Conservation (phyloP, 768 basidiomycete species). For the Favolaschia claudopus region DNA sequence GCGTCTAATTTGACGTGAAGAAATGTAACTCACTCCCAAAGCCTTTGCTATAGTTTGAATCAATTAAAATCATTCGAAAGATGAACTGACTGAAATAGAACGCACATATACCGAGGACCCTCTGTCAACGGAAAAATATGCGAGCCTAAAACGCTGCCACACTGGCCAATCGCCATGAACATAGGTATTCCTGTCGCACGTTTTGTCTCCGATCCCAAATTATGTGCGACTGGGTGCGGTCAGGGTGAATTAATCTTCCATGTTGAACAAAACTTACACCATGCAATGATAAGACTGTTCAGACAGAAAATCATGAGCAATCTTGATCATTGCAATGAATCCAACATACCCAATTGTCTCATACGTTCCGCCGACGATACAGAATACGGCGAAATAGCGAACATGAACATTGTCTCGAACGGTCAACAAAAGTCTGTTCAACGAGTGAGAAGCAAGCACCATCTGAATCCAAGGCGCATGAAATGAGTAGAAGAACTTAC, state of each 20-base stretch:
- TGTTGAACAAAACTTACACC: slow-evolving; percentile 61
- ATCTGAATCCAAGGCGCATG: no score
- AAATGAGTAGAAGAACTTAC: slow-evolving; percentile 41
- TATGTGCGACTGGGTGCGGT: slow-evolving; percentile 64
- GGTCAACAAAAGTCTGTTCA: slow-evolving; percentile 61
- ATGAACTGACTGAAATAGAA: background rate
- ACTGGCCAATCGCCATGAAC: slow-evolving; percentile 84
- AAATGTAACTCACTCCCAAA: slow-evolving; percentile 53
- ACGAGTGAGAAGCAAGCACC: no score
- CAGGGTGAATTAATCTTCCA: slow-evolving; percentile 5
- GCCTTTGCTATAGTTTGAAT: slow-evolving; percentile 53
- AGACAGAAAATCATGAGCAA: background rate
- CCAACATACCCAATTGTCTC: slow-evolving; percentile 64
- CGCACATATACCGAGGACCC: slow-evolving; percentile 72
- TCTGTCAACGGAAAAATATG: slow-evolving; percentile 73
- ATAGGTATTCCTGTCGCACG: slow-evolving; percentile 78
- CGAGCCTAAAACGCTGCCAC: slow-evolving; percentile 78
- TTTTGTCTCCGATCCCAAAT: slow-evolving; percentile 81
- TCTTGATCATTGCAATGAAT: background rate
- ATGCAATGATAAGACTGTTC: slow-evolving; percentile 63
- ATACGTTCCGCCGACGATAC: slow-evolving; percentile 80
- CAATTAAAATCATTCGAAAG: background rate
- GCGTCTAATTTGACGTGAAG: background rate
- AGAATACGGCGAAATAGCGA: slow-evolving; percentile 83
- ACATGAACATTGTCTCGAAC: slow-evolving; percentile 62